Conservation (phyloP, 2,329 filamentous ascomycete genomes). For the Pseudovirgaria hyperparasitica region DNA sequence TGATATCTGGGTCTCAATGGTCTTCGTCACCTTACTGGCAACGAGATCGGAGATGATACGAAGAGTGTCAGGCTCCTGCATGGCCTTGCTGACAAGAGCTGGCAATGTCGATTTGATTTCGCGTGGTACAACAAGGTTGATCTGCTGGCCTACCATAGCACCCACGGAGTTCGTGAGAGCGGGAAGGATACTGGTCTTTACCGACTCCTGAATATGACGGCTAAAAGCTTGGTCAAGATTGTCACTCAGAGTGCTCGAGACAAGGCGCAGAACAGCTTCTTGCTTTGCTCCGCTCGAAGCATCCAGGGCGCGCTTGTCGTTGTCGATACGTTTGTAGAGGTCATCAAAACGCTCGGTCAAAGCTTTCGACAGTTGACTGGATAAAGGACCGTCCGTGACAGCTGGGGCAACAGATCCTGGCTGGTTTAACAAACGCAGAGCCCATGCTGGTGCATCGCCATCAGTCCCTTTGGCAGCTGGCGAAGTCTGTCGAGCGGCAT, state of each 20-base stretch:
- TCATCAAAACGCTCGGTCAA: slow-evolving; percentile 40
- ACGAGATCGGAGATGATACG: slow-evolving; percentile 62
- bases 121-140: slow-evolving; percentile 54
- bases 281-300: slow-evolving; percentile 52
- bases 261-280: slow-evolving; percentile 54
- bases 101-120: slow-evolving; percentile 64
- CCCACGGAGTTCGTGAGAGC: slow-evolving; percentile 61
- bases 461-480: slow-evolving; percentile 9
- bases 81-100: slow-evolving; percentile 48
- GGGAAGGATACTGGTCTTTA: slow-evolving; percentile 65
- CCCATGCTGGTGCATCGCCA: slow-evolving; percentile 22
- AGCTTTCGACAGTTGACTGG: slow-evolving; percentile 47
- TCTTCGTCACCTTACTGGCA: slow-evolving; percentile 49
- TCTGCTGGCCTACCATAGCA: slow-evolving; percentile 51
- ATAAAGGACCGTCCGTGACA: slow-evolving; percentile 28
- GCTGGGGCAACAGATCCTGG: slow-evolving; percentile 8
- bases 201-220: slow-evolving; percentile 63
- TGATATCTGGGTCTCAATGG: slow-evolving; percentile 54
- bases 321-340: slow-evolving; percentile 49
- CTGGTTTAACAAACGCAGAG: slow-evolving; percentile 20
- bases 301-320: slow-evolving; percentile 55
- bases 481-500: slow-evolving; percentile 22
- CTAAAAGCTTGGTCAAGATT: slow-evolving; percentile 66
- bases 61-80: slow-evolving; percentile 63
- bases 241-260: slow-evolving; percentile 55